Conservation (phyloP, 306 rosid species). For the Benincasa hispida region DNA sequence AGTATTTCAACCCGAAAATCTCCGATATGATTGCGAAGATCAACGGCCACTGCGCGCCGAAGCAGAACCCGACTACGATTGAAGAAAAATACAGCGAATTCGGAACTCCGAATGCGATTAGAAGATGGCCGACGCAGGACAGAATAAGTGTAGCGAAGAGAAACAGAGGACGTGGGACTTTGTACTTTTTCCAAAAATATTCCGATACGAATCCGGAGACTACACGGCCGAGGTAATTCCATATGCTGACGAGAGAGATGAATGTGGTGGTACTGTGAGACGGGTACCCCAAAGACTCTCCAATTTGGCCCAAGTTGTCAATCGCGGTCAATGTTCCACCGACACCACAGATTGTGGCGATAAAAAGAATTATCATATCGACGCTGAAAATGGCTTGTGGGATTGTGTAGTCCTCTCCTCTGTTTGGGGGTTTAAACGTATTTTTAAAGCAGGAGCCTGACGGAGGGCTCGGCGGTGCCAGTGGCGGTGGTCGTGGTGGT, state of each 20-base stretch:
- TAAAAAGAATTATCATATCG: constrained; percentile 47
- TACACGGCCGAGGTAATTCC: constrained; percentile 60
- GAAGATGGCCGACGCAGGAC: constrained; percentile 46
- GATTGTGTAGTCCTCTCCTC: constrained; percentile 62
- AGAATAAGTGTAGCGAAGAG: constrained; percentile 34
- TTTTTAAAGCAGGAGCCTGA: constrained; percentile 2
- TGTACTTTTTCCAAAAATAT: constrained; percentile 37
- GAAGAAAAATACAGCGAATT: constrained; percentile 47
- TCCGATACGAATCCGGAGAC: constrained; percentile 40
- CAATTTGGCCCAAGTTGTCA: constrained; percentile 70
- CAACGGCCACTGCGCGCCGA: constrained; percentile 58
- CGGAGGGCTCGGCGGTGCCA: background rate
- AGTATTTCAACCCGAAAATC: constrained; percentile 57
- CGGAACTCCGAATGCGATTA: constrained; percentile 45
- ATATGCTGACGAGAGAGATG: constrained; percentile 57
- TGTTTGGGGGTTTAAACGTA: constrained; percentile 34
- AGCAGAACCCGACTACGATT: constrained; percentile 45
- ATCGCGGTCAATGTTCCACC: constrained; percentile 58
- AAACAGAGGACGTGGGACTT: constrained; percentile 48
- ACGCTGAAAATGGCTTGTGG: constrained; percentile 60
- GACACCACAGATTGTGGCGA: constrained; percentile 24
- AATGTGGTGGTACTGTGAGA: constrained; percentile 36
- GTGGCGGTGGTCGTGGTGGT: background rate
- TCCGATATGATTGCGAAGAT: constrained; percentile 60
- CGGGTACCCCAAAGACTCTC: constrained; percentile 41